phyloP scores from a whole-genome alignment of 352 stramenopile genomes.

The Pythium angustatum region DNA sequence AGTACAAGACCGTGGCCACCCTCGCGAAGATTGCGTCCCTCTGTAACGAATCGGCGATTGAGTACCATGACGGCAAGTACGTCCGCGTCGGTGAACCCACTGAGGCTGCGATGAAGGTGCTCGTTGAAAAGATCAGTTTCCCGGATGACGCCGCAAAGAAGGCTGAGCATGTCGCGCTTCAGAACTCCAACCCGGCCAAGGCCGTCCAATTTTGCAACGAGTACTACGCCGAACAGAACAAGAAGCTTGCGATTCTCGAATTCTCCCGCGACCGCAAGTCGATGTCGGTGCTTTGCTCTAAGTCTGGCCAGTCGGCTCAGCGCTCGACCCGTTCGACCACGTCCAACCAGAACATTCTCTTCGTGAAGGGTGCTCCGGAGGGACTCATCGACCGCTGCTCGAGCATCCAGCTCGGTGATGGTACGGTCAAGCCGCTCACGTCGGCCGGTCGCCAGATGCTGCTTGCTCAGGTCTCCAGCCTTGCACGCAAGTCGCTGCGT shows the following conservation, averaged over 20 bases:
- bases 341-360: slow-evolving; percentile 90
- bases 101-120: slow-evolving; percentile 95
- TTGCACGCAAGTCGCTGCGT: slow-evolving; percentile 94
- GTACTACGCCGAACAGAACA: slow-evolving; percentile 76
- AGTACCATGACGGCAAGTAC: slow-evolving; percentile 89
- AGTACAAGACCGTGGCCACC: slow-evolving; percentile 81
- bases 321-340: slow-evolving; percentile 65
- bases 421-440: slow-evolving; percentile 92
- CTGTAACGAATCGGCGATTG: slow-evolving; percentile 96
- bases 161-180: slow-evolving; percentile 58
- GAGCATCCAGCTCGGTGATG: slow-evolving; percentile 92
- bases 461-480: slow-evolving; percentile 86
- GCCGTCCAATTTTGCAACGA: slow-evolving; percentile 86
- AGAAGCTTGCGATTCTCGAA: slow-evolving; percentile 94
- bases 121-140: slow-evolving; percentile 95
- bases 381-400: slow-evolving; percentile 96
- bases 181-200: slow-evolving; percentile 60
- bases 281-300: slow-evolving; percentile 95
- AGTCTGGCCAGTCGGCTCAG: slow-evolving; percentile 34
- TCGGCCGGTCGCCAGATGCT: slow-evolving; percentile 84
- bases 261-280: slow-evolving; percentile 98
- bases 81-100: slow-evolving; percentile 95
- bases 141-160: slow-evolving; percentile 61
- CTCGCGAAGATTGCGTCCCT: slow-evolving; percentile 92
- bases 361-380: slow-evolving; percentile 99